Evolutionary conservation across 371 early-diverging fungal species (phyloP).

Genomic region (Apophysomyces variabilis): DNA sequence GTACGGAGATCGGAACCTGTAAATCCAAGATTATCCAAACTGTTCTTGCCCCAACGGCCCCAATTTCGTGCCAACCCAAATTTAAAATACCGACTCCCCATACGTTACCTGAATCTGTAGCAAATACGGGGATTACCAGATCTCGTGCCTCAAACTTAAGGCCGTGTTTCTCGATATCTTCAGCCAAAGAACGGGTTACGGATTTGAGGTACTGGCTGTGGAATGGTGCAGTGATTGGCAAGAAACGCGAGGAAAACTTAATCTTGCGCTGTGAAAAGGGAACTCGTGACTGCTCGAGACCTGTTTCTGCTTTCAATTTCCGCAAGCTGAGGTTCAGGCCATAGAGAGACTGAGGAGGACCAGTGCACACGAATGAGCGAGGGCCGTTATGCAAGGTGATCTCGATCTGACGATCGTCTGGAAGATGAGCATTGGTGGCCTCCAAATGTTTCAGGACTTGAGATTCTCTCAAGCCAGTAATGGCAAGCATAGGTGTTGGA

Average conservation of each 20-base stretch:
- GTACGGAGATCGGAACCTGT: constrained; percentile 70
- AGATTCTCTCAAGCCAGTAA: constrained; percentile 76
- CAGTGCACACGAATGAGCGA: constrained; percentile 84
- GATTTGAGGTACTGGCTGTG: constrained; percentile 77
- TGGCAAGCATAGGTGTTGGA: constrained; percentile 94
- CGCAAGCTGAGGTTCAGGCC: constrained; percentile 88
- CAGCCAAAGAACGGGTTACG: constrained; percentile 63
- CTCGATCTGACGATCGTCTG: constrained; percentile 79
- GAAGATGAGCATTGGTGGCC: constrained; percentile 85
- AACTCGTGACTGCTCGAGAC: constrained; percentile 85
- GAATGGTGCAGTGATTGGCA: constrained; percentile 93
- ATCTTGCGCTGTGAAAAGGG: constrained; percentile 88
- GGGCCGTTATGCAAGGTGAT: constrained; percentile 90
- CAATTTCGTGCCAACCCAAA: constrained; percentile 18
- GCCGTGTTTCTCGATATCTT: constrained; percentile 66
- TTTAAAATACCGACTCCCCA: constrained; percentile 15
- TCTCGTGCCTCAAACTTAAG: constrained; percentile 62
- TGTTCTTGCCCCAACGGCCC: constrained; percentile 46
- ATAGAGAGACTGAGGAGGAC: constrained; percentile 89
- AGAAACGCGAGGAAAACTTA: constrained; percentile 84
- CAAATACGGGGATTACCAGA: constrained; percentile 74
- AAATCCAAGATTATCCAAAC: constrained; percentile 6
- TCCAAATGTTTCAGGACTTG: constrained; percentile 83
- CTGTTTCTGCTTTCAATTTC: constrained; percentile 83
- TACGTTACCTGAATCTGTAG: constrained; percentile 75